phyloP scores from a whole-genome alignment of 2,329 filamentous ascomycete species.

The Fusarium sp. region DNA sequence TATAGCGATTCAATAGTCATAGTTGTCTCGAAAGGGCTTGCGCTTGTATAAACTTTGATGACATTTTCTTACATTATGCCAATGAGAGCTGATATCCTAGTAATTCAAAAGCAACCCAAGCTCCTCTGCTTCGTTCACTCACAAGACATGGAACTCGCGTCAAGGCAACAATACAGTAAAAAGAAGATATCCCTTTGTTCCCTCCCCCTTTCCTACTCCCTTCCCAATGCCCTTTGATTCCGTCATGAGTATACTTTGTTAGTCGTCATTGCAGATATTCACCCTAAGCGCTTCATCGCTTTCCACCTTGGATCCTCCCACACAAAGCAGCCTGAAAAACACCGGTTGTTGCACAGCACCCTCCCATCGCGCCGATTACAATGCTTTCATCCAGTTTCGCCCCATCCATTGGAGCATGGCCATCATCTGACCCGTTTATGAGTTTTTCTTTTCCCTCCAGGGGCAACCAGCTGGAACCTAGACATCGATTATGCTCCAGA shows the following conservation, averaged over 20 bases:
- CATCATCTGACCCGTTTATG: constrained; percentile 29
- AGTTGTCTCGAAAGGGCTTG: constrained; percentile 7
- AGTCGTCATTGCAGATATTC: constrained; percentile 40
- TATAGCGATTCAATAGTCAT: constrained; percentile 5
- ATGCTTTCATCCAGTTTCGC: constrained; percentile 43
- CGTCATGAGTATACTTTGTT: constrained; percentile 39
- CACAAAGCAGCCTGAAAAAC: constrained; percentile 47
- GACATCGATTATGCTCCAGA: constrained; percentile 5
- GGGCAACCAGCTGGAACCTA: constrained; percentile 28
- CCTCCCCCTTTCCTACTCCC: constrained; percentile 35
- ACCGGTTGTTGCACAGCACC: constrained; percentile 37
- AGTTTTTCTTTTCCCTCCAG: constrained; percentile 35
- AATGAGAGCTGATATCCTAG: constrained; percentile 47
- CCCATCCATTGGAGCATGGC: constrained; percentile 34
- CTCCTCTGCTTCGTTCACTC: constrained; percentile 15
- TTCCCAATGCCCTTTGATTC: constrained; percentile 36
- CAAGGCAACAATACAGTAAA: constrained; percentile 22
- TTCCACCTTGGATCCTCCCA: constrained; percentile 18
- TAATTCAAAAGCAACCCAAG: constrained; percentile 30
- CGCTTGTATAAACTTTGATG: constrained; percentile 34
- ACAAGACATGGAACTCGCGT: constrained; percentile 25
- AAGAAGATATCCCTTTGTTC: constrained; percentile 22
- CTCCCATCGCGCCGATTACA: constrained; percentile 46
- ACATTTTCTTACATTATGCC: constrained; percentile 45
- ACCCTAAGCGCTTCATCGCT: constrained; percentile 35